Evolutionary conservation across 2,329 filamentous ascomycete genomes (phyloP), one percentile per base, ranked within the genome.

Genomic region (Byssothecium circinans): DNA sequence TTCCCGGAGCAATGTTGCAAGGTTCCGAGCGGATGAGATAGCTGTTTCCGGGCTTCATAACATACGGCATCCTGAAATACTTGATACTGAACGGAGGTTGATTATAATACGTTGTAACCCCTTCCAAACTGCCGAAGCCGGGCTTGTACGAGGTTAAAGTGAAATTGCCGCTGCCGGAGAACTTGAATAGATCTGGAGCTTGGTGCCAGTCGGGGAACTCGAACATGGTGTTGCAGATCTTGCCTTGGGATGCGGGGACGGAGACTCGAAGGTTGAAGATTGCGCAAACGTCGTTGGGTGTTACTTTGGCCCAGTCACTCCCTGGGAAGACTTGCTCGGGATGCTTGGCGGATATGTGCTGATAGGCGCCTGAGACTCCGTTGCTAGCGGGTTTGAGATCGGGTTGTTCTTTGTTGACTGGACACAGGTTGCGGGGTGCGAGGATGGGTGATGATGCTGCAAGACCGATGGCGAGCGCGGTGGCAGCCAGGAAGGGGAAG

Each of bases 211-310:
- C 49, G 1, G 62, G 57, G 41, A 67, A 59, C 34, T 66, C 57
- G 52, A 68, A 68, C 39, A 61, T 57, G 25, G 66, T 59, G 43
- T 55, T 60, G 53, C 65, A 68, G 23, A 60, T 54, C 36, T 67
- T 67, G 52, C 54, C 56, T 19, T 60, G 56, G 8, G 51, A 53
- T 34, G 42, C 46, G 22, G 50, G 45, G 25, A 45, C 51, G 39
- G 61, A 54, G 19, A 67, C 35, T 4, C 56, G 52, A 41, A 64
- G 50, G 52, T 65, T 64, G 58, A 65, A 65, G 51, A 67, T 56
- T 11, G 62, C 65, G 57, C 63, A 67, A 43, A 51, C 52, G 50
- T 65, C 62, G 45, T 56, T 54, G 0, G 62, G 62, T 2, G 61
- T 65, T 27, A 65, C 33, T 11, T 49, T 57, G 2, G 58, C 57